Percentiles rank a stretch among this genome's conserved stretches.
Conservation (phyloP, 306 rosid species). For the Fragaria nilgerrensis region DNA sequence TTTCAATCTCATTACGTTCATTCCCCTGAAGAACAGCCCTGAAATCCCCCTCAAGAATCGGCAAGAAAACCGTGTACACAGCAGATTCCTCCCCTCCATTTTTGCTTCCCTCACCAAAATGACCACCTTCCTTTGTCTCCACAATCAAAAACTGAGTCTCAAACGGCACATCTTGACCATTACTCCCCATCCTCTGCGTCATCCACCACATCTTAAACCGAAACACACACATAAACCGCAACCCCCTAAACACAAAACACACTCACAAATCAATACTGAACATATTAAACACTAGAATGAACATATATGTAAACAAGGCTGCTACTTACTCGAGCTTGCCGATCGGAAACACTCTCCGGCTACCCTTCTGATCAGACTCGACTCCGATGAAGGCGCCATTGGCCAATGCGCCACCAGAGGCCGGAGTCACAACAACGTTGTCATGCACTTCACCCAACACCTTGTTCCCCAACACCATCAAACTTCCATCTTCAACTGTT, state of each 20-base stretch:
- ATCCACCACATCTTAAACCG: constrained; percentile 99
- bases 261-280: not conserved
- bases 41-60: constrained; percentile 94
- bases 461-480: constrained; percentile 65
- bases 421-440: constrained; percentile 55
- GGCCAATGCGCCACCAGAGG: constrained; percentile 51
- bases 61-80: constrained; percentile 65
- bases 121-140: constrained; percentile 47
- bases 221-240: constrained; percentile 75
- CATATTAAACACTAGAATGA: not conserved
- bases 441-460: constrained; percentile 54
- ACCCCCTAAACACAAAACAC: constrained; percentile 25
- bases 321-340: constrained; percentile 64
- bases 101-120: constrained; percentile 36
- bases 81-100: constrained; percentile 39
- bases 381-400: constrained; percentile 86
- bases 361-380: constrained; percentile 50
- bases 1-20: constrained; percentile 73
- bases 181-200: constrained; percentile 87
- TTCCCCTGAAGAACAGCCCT: constrained; percentile 95
- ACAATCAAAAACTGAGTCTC: constrained; percentile 89
- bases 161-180: constrained; percentile 67
- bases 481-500: constrained; percentile 49
- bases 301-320: not conserved
- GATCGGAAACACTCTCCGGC: constrained; percentile 67